Base-by-base conservation (phyloP, 768 basidiomycete genomes). In the Lentinula sp. region DNA sequence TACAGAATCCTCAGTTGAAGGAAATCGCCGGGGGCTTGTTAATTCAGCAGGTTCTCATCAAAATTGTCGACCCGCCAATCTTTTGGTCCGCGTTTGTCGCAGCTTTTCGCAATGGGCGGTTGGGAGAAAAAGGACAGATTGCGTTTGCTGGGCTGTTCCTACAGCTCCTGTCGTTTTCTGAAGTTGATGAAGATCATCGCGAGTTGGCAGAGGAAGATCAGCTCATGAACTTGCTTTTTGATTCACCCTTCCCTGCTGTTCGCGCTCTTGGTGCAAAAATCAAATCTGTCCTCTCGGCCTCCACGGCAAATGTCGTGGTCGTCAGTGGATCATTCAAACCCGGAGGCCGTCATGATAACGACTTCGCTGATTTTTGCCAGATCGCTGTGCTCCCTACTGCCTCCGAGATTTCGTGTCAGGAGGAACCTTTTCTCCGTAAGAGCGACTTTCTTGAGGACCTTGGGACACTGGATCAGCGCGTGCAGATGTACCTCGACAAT, bases 271-370 rank as follows among this genome's bases (percentile, higher is more conserved):
- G 65, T 0, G 70, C 73, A 9, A 74, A 77, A 55, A 76, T 85
- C 64, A 74, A 79, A 61, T 70, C 79, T 39, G 58, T 67, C 12
- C 63, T 73, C 36, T 62, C 70, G 74, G 59, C 69, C 78, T 37
- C 72, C 68, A 18, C 74, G 78, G 48, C 66, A 6, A 20, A 61
- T 33, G 64, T 65, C 6, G 67, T 69, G 6, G 55, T 62, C 6
- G 54, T 64, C 16, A 66, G 69, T 16, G 65, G 51, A 2, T 75
- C 71, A 1, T 64, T 68, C n/a, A 69, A 72, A 9, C 82, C 87
- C 1, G 88, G 88, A 0, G 87, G 86, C 3, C 77, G 88, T 4
- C 88, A 89, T 60, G 86, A 88, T 65, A 89, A 90, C 58, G 87
- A 90, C 67, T 83, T 84, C 52, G 71, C 71, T 15, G 78, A 87